phyloP scores from a whole-genome alignment of 768 basidiomycete genomes.

The Calvatia gigantea region DNA sequence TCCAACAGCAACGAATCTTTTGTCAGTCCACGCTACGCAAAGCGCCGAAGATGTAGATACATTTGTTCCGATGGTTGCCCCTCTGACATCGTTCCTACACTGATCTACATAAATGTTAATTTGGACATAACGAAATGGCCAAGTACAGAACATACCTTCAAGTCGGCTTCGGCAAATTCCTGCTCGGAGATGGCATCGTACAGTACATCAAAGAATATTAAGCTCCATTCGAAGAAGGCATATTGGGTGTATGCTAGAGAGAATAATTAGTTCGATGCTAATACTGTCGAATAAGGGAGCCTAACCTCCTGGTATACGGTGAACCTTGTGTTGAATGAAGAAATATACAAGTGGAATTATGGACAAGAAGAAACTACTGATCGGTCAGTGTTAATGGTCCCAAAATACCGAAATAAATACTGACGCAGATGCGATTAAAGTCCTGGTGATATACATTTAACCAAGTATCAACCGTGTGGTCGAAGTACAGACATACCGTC shows the following conservation, averaged over 20 bases:
- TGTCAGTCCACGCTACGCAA: slow-evolving; percentile 26
- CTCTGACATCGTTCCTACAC: slow-evolving; percentile 17
- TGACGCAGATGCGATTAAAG: slow-evolving; percentile 49
- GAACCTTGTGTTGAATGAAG: slow-evolving; percentile 82
- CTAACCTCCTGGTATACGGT: slow-evolving; percentile 74
- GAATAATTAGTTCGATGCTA: not conserved
- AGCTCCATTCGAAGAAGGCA: slow-evolving; percentile 84
- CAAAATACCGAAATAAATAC: slow-evolving; percentile 14
- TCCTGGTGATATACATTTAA: slow-evolving; percentile 33
- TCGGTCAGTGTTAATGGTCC: slow-evolving; percentile 2
- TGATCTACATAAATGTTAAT: slow-evolving; percentile 21
- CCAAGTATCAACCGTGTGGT: not conserved
- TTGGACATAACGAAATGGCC: not conserved
- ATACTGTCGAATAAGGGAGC: not conserved
- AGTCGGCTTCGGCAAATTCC: slow-evolving; percentile 51
- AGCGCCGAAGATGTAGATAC: slow-evolving; percentile 36
- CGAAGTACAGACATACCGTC: slow-evolving; percentile 39
- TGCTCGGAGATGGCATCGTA: slow-evolving; percentile 66
- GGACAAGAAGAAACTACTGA: slow-evolving; percentile 61
- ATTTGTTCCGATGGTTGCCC: slow-evolving; percentile 11
- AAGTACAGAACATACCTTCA: slow-evolving; percentile 41
- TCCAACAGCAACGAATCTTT: not conserved
- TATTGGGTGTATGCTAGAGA: slow-evolving; percentile 77
- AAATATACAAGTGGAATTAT: slow-evolving; percentile 78
- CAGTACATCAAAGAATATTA: slow-evolving; percentile 69